Conservation (phyloP, 179 eudicot species). For the Corrigiola litoralis region DNA sequence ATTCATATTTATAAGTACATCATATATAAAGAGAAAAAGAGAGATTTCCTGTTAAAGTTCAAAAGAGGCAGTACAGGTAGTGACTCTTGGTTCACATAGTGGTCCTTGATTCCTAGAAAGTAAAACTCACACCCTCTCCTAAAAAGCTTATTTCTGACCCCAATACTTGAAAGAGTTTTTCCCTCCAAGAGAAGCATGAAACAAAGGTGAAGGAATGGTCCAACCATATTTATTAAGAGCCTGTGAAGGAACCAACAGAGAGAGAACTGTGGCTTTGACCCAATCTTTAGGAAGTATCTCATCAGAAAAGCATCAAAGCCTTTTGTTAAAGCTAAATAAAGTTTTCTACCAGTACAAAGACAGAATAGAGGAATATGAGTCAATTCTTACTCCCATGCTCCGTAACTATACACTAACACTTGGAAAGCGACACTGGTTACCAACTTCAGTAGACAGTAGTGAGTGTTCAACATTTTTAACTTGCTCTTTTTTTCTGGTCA, state of each 20-base stretch:
- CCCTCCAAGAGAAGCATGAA: conserved; percentile 21
- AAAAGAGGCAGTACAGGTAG: conserved; percentile 9
- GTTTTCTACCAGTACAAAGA: conserved; percentile 4
- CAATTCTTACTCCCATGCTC: background rate
- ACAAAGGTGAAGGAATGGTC: conserved; percentile 9
- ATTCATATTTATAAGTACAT: background rate
- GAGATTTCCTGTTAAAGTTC: conserved; percentile 17
- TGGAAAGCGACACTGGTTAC: no score
- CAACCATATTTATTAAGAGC: conserved; percentile 9
- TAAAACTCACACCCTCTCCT: conserved; percentile 15
- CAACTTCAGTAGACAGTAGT: no score
- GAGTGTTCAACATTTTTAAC: background rate
- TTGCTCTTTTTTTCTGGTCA: background rate
- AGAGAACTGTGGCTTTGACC: conserved; percentile 24
- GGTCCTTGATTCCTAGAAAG: conserved; percentile 20
- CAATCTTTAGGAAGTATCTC: conserved; percentile 20
- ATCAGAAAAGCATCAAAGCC: conserved; percentile 29
- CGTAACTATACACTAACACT: no score
- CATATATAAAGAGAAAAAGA: background rate
- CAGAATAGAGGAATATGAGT: background rate
- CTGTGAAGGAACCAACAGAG: conserved; percentile 21
- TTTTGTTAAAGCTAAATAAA: conserved; percentile 26
- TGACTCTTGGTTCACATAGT: conserved; percentile 17
- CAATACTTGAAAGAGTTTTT: conserved; percentile 11
- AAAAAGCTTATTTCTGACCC: conserved; percentile 17